Evolutionary conservation across 2,329 filamentous ascomycete species (phyloP).

Genomic region (Colletotrichum sp.): DNA sequence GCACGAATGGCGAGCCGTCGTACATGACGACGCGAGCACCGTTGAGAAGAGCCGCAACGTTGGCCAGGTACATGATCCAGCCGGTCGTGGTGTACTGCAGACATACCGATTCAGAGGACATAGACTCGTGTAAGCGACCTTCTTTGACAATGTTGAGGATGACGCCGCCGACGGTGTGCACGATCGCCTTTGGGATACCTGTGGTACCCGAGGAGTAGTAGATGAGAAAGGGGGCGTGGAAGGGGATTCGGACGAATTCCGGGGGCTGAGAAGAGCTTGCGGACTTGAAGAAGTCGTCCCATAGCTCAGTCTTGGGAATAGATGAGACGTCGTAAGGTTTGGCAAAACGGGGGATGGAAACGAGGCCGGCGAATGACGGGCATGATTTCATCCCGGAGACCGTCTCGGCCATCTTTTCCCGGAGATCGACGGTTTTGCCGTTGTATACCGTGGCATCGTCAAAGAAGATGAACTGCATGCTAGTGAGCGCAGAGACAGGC

Average conservation of each 20-base stretch:
- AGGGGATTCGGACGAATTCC: slow-evolving; percentile 66
- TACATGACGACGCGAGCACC: slow-evolving; percentile 74
- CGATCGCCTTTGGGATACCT: slow-evolving; percentile 84
- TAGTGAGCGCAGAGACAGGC: background rate
- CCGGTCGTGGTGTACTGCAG: slow-evolving; percentile 72
- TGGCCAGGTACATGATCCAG: slow-evolving; percentile 87
- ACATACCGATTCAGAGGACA: slow-evolving; percentile 42
- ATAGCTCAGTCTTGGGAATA: slow-evolving; percentile 53
- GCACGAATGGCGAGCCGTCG: slow-evolving; percentile 81
- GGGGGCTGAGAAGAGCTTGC: slow-evolving; percentile 36
- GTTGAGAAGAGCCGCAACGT: slow-evolving; percentile 61
- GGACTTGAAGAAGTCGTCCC: slow-evolving; percentile 48
- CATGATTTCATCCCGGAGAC: slow-evolving; percentile 66
- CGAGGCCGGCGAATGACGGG: slow-evolving; percentile 64
- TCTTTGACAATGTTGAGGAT: slow-evolving; percentile 66
- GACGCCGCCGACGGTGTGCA: slow-evolving; percentile 74
- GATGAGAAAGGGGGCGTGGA: slow-evolving; percentile 78
- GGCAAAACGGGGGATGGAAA: slow-evolving; percentile 71
- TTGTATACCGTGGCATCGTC: slow-evolving; percentile 84
- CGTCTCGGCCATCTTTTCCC: slow-evolving; percentile 73
- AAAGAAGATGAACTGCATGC: slow-evolving; percentile 70
- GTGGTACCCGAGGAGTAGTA: slow-evolving; percentile 85
- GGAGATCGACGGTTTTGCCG: slow-evolving; percentile 74
- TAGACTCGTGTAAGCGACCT: slow-evolving; percentile 52
- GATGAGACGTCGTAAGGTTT: slow-evolving; percentile 61